These are phyloP conservation scores for Oemleria cerasiformis DNA, from an alignment of 306 rosid species.

Conservation along the genomic window DNA sequence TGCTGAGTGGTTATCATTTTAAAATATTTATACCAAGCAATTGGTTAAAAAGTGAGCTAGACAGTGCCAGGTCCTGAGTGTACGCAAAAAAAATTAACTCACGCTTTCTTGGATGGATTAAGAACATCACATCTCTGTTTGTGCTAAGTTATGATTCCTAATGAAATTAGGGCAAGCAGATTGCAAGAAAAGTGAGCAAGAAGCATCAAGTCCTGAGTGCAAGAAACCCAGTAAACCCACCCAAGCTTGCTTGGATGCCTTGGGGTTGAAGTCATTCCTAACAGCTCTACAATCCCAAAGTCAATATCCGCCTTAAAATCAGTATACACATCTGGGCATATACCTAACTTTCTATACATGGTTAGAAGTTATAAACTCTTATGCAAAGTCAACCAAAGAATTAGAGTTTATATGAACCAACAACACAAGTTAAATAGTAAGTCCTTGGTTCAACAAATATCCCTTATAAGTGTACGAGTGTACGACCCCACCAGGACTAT, in stretches of 20 bases:
- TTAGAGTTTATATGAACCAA: neutral
- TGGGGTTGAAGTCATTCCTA: neutral
- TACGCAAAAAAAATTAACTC: neutral
- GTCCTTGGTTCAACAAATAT: constrained; percentile 6
- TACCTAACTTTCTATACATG: neutral
- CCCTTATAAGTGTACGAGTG: neutral
- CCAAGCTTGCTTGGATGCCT: neutral
- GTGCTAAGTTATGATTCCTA: neutral
- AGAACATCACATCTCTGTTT: neutral
- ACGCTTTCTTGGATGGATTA: neutral
- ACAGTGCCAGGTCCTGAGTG: neutral
- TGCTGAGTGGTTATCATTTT: neutral
- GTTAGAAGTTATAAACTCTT: neutral
- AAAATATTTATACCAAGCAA: neutral
- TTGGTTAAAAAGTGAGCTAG: neutral
- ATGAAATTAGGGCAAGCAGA: neutral
- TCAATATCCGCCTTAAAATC: neutral
- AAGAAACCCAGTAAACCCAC: neutral
- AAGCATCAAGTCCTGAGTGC: neutral
- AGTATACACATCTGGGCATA: neutral
- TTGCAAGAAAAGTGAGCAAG: neutral
- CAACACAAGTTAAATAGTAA: neutral
- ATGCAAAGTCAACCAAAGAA: constrained; percentile 3
- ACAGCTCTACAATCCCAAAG: neutral
- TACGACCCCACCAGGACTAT: neutral